Evolutionary conservation across 495 filamentous ascomycete species (phyloP).

Genomic region (Pseudoneurospora amorphoporcata): DNA sequence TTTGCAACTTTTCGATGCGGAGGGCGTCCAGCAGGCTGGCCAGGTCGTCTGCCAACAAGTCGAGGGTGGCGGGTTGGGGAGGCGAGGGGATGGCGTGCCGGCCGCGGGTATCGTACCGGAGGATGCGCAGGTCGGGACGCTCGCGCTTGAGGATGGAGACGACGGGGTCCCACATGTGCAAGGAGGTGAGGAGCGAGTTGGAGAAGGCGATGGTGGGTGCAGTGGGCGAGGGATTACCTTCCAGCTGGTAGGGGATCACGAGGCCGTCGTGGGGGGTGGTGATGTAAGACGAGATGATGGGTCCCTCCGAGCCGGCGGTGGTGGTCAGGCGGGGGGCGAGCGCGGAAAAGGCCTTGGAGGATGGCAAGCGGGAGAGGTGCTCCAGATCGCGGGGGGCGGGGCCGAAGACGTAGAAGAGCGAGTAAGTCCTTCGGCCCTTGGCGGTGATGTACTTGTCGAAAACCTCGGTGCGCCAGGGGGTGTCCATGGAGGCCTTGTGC

Average conservation of each 20-base stretch:
- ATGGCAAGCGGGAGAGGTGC: conserved; percentile 30
- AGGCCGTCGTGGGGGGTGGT: conserved; percentile 59
- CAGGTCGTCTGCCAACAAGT: conserved; percentile 57
- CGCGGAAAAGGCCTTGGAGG: conserved; percentile 38
- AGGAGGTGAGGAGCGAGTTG: conserved; percentile 65
- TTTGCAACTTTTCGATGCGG: conserved; percentile 48
- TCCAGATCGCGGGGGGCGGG: conserved; percentile 58
- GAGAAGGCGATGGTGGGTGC: conserved; percentile 61
- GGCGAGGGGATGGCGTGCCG: conserved; percentile 40
- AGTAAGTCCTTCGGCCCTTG: conserved; percentile 48
- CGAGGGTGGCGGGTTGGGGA: conserved; percentile 39
- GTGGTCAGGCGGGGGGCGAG: conserved; percentile 41
- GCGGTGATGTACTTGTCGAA: conserved; percentile 44
- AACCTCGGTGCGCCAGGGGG: conserved; percentile 46
- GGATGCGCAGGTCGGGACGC: conserved; percentile 55
- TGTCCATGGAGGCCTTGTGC: conserved; percentile 49
- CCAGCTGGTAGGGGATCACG: conserved; percentile 58
- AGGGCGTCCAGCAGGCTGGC: conserved; percentile 46
- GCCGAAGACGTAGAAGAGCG: conserved; percentile 70
- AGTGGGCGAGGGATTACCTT: conserved; percentile 52
- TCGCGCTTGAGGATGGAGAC: conserved; percentile 44
- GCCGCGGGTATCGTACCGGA: conserved; percentile 63
- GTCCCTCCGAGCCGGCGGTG: conserved; percentile 22
- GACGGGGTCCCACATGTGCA: conserved; percentile 69
- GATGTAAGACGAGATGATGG: conserved; percentile 48